These are phyloP conservation scores for Globisporangium alternatum DNA, from an alignment of 352 stramenopile species.

Conservation along the genomic window DNA sequence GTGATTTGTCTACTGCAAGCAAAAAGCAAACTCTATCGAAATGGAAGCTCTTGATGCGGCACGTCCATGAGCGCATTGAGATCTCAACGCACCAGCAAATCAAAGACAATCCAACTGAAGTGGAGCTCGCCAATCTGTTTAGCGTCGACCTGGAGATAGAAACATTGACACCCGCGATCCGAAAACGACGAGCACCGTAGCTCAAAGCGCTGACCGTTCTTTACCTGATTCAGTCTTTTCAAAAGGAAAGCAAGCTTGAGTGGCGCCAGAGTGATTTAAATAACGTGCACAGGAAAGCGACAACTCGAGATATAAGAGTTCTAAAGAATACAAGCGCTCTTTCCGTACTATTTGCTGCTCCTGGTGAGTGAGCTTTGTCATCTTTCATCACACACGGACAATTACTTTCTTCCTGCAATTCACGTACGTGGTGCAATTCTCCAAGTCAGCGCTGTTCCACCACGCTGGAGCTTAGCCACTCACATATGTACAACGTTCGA, in stretches of 20 bases:
- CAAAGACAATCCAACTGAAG: neutral
- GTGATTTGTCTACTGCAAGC: neutral
- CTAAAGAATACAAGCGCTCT: neutral
- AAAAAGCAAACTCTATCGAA: neutral
- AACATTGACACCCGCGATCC: neutral
- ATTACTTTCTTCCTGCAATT: neutral
- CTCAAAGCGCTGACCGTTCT: neutral
- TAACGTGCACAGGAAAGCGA: neutral
- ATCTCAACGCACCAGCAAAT: neutral
- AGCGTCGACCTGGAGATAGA: neutral
- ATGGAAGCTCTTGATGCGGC: neutral
- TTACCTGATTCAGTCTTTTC: neutral
- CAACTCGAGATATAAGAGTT: neutral
- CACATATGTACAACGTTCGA: too few species aligned
- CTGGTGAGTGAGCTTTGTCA: neutral
- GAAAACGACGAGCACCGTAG: neutral
- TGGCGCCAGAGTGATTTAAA: neutral
- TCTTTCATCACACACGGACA: neutral
- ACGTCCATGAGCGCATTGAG: neutral
- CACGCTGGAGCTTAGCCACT: too few species aligned
- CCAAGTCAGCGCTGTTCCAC: too few species aligned
- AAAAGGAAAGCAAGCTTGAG: neutral
- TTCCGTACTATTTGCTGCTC: neutral
- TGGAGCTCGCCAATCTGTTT: neutral
- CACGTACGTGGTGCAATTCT: neutral